phyloP scores from a whole-genome alignment of 2,329 filamentous ascomycete genomes.

The Penicillium sp. region DNA sequence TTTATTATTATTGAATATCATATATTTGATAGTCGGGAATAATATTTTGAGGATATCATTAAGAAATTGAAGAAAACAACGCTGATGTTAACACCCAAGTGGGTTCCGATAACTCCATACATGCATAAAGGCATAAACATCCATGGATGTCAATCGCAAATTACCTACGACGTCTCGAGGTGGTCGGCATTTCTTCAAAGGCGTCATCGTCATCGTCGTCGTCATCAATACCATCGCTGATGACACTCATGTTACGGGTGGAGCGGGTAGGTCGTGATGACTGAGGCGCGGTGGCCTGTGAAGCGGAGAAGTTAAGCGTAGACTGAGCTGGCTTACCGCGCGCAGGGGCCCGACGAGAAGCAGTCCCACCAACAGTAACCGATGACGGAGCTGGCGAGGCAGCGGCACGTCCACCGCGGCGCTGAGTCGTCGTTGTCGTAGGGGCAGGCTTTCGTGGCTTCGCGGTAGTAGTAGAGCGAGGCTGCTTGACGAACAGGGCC shows the following conservation, averaged over 20 bases:
- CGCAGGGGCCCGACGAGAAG: constrained; percentile 26
- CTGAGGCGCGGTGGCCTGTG: constrained; percentile 34
- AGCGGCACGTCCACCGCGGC: constrained; percentile 26
- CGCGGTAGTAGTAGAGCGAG: constrained; percentile 25
- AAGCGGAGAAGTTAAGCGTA: constrained; percentile 43
- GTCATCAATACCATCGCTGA: constrained; percentile 41
- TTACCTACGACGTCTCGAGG: constrained; percentile 27
- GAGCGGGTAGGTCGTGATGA: constrained; percentile 31
- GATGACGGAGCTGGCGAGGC: constrained; percentile 37
- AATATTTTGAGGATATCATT: background rate
- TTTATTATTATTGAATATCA: background rate
- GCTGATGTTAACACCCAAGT: background rate
- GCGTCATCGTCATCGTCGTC: constrained; percentile 46
- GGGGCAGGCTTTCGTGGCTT: constrained; percentile 26
- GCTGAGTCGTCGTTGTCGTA: constrained; percentile 19
- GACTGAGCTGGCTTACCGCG: constrained; percentile 37
- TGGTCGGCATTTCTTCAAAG: constrained; percentile 42
- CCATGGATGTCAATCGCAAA: background rate
- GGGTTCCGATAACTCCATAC: background rate
- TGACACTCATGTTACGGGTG: constrained; percentile 34
- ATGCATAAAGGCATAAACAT: constrained; percentile 3
- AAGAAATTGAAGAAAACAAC: background rate
- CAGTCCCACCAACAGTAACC: constrained; percentile 28
- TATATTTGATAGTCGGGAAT: background rate
- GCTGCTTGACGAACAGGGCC: constrained; percentile 44